phyloP scores from a whole-genome alignment of 768 basidiomycete genomes.

The Neoboletus subvelutipes region DNA sequence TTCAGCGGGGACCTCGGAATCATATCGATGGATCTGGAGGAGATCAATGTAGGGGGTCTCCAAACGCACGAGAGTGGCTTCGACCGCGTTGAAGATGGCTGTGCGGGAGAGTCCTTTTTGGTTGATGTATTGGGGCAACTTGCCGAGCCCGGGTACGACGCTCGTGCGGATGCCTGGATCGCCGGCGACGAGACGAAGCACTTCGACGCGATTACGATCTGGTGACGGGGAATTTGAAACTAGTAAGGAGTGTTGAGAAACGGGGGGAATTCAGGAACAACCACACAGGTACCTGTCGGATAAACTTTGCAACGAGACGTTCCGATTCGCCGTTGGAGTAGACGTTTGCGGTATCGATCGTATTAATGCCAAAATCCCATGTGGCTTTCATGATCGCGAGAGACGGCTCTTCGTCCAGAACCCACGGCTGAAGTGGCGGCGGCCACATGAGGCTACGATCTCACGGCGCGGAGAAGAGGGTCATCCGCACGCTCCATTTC shows the following conservation, averaged over 20 bases:
- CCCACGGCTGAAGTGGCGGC: conserved; percentile 20
- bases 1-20: conserved; percentile 34
- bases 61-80: conserved; percentile 36
- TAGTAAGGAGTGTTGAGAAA: neutral
- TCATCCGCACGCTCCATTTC: conserved; percentile 27
- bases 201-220: conserved; percentile 33
- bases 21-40: conserved; percentile 46
- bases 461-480: neutral
- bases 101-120: conserved; percentile 35
- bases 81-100: conserved; percentile 38
- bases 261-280: neutral
- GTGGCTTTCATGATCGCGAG: conserved; percentile 37
- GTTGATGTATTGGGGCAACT: conserved; percentile 29
- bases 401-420: conserved; percentile 27
- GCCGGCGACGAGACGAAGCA: conserved; percentile 18
- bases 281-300: neutral
- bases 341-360: conserved; percentile 38
- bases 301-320: neutral
- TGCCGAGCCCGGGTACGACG: conserved; percentile 3
- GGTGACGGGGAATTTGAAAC: conserved; percentile 28
- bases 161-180: neutral
- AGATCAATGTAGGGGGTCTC: conserved; percentile 37
- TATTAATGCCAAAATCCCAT: conserved; percentile 40
- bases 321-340: neutral
- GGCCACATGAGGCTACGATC: neutral